Evolutionary conservation across 1,284 basidiomycete species (phyloP).

Genomic region (Thelephora terrestris): DNA sequence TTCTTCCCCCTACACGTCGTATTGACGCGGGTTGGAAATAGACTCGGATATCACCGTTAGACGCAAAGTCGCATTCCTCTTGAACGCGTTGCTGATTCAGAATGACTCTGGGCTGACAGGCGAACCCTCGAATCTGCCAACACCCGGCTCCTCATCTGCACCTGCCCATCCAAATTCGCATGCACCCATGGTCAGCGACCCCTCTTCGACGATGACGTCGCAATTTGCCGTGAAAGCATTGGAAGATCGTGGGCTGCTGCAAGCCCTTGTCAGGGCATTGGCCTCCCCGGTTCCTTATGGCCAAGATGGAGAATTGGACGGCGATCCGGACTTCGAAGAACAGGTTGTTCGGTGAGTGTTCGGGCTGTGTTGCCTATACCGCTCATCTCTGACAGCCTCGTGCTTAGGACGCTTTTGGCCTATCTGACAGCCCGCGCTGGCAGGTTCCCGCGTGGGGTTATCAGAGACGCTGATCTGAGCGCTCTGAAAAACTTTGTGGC

Average conservation of each 20-base stretch:
- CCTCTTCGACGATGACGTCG: constrained; percentile 39
- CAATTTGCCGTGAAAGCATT: constrained; percentile 39
- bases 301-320: constrained; percentile 56
- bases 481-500: no score
- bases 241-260: constrained; percentile 32
- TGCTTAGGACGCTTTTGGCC: constrained; percentile 41
- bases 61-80: constrained; percentile 79
- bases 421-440: constrained; percentile 38
- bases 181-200: constrained; percentile 44
- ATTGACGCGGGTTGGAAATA: constrained; percentile 12
- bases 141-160: constrained; percentile 7
- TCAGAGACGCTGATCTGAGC: no score
- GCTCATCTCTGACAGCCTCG: background rate
- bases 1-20: constrained; percentile 6
- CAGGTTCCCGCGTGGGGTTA: constrained; percentile 23
- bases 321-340: constrained; percentile 76
- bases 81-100: constrained; percentile 71
- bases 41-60: constrained; percentile 76
- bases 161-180: constrained; percentile 60
- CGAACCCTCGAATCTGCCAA: background rate
- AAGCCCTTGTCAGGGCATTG: constrained; percentile 32
- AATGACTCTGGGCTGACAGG: constrained; percentile 11
- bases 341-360: constrained; percentile 56
- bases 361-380: background rate
- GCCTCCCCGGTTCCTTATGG: constrained; percentile 52